These are phyloP conservation scores for Lignosus rhinocerotis DNA, from an alignment of 1,284 basidiomycete species.

Conservation along the genomic window DNA sequence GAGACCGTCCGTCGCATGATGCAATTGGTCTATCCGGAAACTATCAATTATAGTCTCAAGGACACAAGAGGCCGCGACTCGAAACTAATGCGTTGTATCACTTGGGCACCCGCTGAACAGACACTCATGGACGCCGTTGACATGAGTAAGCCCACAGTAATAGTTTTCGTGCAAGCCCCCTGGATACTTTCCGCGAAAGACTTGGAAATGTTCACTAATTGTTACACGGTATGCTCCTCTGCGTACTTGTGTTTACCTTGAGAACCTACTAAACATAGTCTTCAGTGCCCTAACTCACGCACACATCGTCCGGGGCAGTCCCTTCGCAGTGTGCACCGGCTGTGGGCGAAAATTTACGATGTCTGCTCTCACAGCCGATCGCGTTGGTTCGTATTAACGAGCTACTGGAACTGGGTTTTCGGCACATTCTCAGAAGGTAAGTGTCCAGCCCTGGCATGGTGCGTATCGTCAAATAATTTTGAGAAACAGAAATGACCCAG, in stretches of 20 bases:
- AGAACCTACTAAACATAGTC: background rate
- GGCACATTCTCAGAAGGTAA: conserved; percentile 65
- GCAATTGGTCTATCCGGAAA: conserved; percentile 48
- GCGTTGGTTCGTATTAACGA: conserved; percentile 67
- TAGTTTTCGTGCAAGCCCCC: conserved; percentile 63
- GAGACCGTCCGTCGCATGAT: conserved; percentile 54
- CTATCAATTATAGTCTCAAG: conserved; percentile 43
- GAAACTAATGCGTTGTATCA: conserved; percentile 45
- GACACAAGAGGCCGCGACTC: conserved; percentile 38
- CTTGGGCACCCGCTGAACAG: conserved; percentile 44
- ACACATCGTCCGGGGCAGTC: background rate
- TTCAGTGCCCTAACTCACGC: conserved; percentile 2
- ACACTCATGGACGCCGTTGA: conserved; percentile 18
- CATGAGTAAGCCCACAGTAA: conserved; percentile 38
- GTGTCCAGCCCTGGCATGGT: conserved; percentile 12
- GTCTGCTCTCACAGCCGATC: conserved; percentile 52
- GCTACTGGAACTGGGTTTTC: conserved; percentile 70
- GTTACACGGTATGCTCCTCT: conserved; percentile 43
- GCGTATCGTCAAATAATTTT: background rate
- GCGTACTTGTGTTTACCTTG: no score
- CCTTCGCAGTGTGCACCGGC: background rate
- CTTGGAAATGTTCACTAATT: conserved; percentile 51
- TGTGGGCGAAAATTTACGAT: conserved; percentile 59
- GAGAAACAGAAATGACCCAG: conserved; percentile 49
- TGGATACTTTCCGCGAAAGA: conserved; percentile 62